Evolutionary conservation across 1,284 basidiomycete genomes (phyloP), one percentile per base, ranked within the genome.

Genomic region (Xerocomus nothofagi): DNA sequence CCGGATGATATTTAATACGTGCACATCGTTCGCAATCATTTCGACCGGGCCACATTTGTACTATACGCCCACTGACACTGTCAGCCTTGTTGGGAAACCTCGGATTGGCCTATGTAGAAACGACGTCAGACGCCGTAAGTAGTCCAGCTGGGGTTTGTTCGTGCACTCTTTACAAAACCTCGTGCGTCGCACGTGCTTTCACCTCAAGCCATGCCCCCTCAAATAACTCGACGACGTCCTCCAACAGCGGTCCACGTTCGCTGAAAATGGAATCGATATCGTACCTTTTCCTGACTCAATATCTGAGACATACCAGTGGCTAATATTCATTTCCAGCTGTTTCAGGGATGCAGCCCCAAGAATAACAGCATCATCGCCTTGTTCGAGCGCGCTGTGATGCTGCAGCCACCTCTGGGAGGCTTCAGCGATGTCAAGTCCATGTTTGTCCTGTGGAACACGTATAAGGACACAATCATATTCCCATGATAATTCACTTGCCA

Each of bases 231-330:
- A 78, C 60, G 9, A 80, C 67, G 9, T 75, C 74, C 18, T 77
- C 67, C 0, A 78, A 74, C 15, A 81, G 63, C 12, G 79, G 77
- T 0, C 78, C 79, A 56, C 76, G 74, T 63, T 77, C 75, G 49
- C 66, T 68, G 53, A 70, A 66, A 53, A 44, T 29, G 39, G 46
- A 47, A 44, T 38, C 27, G n/a, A 17, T 29, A 7, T 40, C 26
- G 27, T 20, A 27, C 29, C 15, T n/a, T 30, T 18, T 36, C 20
- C 30, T 15, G 17, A 15, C n/a, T 11, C 7, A 9, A 23, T 9
- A n/a, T 47, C 39, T 39, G 30, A 50, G 41, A 59, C 55, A 46
- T 46, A 47, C 54, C 55, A 47, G 10, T 53, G 31, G 5, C 10
- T 29, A 6, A 57, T 40, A 38, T 57, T 58, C 42, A 50, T 48